Base-by-base conservation (phyloP, 148 eudicot genomes). In the Chenopodium suecicum region DNA sequence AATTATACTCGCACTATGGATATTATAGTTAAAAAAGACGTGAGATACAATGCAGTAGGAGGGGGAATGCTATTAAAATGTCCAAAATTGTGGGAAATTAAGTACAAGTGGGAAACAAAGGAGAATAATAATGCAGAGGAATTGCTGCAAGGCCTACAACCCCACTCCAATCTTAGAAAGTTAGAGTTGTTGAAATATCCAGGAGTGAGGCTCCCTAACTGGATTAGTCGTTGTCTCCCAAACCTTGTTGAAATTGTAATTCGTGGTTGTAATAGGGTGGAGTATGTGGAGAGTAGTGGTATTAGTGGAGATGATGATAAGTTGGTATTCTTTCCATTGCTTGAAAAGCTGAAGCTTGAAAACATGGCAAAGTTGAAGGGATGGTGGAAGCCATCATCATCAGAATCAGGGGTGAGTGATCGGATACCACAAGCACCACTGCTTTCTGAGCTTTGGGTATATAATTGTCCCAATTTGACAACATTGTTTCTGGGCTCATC, bases 261-360 rank as follows among this genome's bases (percentile, higher is more conserved):
- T 1, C 0, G 1, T 0, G 0, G 0, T 0, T 31, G 56, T 2
- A 25, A 0, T 0, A 48, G 47, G 46, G 4, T 78, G 14, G 25
- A 67, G 32, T 25, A 25, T 25, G 0, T 25, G 25, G 25, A 25
- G 25, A 25, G 25, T 25, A 25, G 25, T 25, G 25, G 25, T 25
- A 25, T 25, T 25, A 0, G 48, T 19, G 20, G 65, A 34, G 60
- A 54, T 10, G 60, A 16, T 0, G 54, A 22, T 7, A 67, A 27
- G 1, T 34, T 44, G 25, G 17, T 27, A 7, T 72, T 70, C 37
- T 79, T 70, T 29, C 82, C 76, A 7, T 54, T 68, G n/a, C 82
- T 79, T 32, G 67, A 79, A 44, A n/a, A 31, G 48, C 69, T 70
- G 13, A 2, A 1, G 11, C 13, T 79, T 3, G 1, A 27, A 0